Evolutionary conservation across 768 basidiomycete genomes (phyloP).

Genomic region (Leccinellum rugosiceps): DNA sequence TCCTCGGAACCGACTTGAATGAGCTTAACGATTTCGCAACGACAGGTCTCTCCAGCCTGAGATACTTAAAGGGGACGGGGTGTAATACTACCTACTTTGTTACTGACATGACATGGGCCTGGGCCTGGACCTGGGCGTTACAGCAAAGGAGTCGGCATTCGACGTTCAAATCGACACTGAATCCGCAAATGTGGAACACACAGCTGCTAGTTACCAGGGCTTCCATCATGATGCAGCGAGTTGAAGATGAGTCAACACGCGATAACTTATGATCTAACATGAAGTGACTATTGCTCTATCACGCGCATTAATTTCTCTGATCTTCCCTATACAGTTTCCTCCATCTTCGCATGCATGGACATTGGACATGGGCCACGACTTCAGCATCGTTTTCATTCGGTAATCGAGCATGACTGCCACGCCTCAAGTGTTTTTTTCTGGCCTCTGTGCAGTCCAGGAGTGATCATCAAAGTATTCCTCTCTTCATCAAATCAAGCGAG

Average conservation of each 20-base stretch:
- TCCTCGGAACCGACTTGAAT: too few species aligned
- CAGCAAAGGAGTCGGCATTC: constrained; percentile 1
- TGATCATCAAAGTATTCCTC: constrained; percentile 4
- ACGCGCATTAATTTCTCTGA: neutral
- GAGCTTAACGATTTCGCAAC: too few species aligned
- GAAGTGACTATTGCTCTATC: neutral
- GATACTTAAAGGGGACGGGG: neutral
- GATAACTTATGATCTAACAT: constrained; percentile 25
- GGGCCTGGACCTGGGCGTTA: neutral
- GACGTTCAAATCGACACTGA: neutral
- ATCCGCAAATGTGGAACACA: neutral
- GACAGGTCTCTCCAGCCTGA: too few species aligned
- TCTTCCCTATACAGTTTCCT: constrained; percentile 24
- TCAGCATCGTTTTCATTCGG: constrained; percentile 34
- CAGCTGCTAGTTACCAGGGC: too few species aligned
- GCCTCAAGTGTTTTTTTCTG: constrained; percentile 35
- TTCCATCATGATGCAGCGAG: constrained; percentile 17
- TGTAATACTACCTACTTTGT: neutral
- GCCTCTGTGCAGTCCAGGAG: constrained; percentile 37
- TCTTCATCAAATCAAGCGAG: constrained; percentile 11
- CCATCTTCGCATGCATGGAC: constrained; percentile 39
- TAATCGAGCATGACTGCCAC: constrained; percentile 32
- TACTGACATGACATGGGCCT: neutral
- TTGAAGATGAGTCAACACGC: constrained; percentile 25
- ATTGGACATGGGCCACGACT: constrained; percentile 22